Evolutionary conservation across 805 yeast species (phyloP).

Genomic region (Saccharomycopsis fibuligera): DNA sequence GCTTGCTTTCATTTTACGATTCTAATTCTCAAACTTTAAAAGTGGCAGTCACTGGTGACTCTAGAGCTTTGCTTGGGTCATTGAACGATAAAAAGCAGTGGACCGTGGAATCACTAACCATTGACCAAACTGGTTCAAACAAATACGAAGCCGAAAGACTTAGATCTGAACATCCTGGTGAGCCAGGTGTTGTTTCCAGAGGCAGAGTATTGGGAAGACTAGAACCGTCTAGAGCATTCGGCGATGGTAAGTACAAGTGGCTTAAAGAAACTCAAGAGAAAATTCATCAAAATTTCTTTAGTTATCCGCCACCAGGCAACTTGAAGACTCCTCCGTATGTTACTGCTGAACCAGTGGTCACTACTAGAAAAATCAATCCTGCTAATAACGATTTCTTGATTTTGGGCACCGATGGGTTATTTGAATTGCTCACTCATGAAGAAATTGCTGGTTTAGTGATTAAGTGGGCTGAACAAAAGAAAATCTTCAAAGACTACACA

Average conservation of each 20-base stretch:
- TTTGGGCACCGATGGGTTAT: slow-evolving; percentile 90
- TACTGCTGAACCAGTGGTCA: slow-evolving; percentile 90
- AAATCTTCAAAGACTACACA: slow-evolving; percentile 31
- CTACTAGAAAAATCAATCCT: slow-evolving; percentile 70
- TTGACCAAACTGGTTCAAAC: slow-evolving; percentile 93
- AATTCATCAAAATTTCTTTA: slow-evolving; percentile 71
- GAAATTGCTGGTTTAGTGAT: slow-evolving; percentile 90
- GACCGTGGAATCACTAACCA: slow-evolving; percentile 81
- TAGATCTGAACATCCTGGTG: slow-evolving; percentile 84
- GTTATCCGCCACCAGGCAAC: slow-evolving; percentile 65
- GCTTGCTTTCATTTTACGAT: slow-evolving; percentile 80
- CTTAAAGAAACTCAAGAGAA: slow-evolving; percentile 66
- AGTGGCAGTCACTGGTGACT: slow-evolving; percentile 95
- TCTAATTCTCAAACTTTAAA: slow-evolving; percentile 62
- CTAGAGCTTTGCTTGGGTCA: slow-evolving; percentile 83
- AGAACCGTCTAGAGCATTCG: slow-evolving; percentile 95
- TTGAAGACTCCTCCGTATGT: slow-evolving; percentile 92
- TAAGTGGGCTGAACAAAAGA: slow-evolving; percentile 81
- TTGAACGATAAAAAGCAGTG: slow-evolving; percentile 59
- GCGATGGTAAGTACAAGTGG: slow-evolving; percentile 92
- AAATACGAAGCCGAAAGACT: slow-evolving; percentile 80
- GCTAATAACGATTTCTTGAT: slow-evolving; percentile 78
- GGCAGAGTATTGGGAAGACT: slow-evolving; percentile 90
- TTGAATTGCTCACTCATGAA: slow-evolving; percentile 85
- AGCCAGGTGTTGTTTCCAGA: slow-evolving; percentile 71